Percentiles rank a stretch among this genome's conserved stretches.
phyloP scores from a whole-genome alignment of 2,329 filamentous ascomycete genomes.

The Neofusicoccum parvum region DNA sequence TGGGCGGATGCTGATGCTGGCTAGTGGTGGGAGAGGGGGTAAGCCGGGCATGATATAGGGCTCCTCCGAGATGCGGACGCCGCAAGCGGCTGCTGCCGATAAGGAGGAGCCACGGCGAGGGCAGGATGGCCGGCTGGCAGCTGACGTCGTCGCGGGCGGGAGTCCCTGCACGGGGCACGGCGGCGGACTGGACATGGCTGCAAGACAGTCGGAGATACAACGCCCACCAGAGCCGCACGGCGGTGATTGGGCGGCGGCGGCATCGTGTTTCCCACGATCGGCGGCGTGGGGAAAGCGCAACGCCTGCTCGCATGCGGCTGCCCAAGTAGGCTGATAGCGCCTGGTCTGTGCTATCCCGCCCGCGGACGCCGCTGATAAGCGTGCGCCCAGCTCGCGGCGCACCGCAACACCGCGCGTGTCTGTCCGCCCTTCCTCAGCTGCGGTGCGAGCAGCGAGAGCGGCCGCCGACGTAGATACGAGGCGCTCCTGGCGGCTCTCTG shows the following conservation, averaged over 20 bases:
- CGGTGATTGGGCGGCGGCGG: not conserved
- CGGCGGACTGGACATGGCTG: not conserved
- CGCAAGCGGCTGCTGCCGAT: not conserved
- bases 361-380: slow-evolving; percentile 9
- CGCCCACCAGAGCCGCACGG: slow-evolving; percentile 3
- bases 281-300: slow-evolving; percentile 12
- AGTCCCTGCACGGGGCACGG: not conserved
- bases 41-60: slow-evolving; percentile 12
- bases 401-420: not conserved
- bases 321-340: not conserved
- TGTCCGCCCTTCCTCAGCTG: not conserved
- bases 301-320: slow-evolving; percentile 14
- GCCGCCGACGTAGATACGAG: slow-evolving; percentile 1
- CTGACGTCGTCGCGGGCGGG: not conserved
- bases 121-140: not conserved
- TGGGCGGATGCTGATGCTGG: slow-evolving; percentile 1
- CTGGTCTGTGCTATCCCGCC: not conserved
- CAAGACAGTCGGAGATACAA: slow-evolving; percentile 7
- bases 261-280: slow-evolving; percentile 7
- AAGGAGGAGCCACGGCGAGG: not conserved
- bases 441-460: not conserved
- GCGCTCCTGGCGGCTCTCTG: not conserved
- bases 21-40: not conserved
- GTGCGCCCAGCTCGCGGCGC: not conserved
- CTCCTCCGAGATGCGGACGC: not conserved